A percentile compares a stretch with the other conserved stretches of the same genome.
phyloP scores from a whole-genome alignment of 345 rosid species.

The Citrus trifoliata region DNA sequence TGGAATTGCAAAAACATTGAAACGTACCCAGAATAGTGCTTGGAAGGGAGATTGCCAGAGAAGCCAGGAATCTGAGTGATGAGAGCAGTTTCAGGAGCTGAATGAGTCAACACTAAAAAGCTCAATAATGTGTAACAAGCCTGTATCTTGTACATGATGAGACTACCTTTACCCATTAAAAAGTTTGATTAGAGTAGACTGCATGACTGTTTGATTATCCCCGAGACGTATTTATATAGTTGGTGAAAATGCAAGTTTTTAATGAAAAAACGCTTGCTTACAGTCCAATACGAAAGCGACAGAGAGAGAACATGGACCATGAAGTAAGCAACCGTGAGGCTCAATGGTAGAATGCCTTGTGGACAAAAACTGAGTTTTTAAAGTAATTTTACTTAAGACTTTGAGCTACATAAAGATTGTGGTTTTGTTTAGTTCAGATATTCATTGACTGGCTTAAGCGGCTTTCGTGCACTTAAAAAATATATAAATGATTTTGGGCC shows the following conservation, averaged over 20 bases:
- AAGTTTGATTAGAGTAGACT: background rate
- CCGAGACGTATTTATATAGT: background rate
- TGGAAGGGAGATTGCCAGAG: conserved; percentile 59
- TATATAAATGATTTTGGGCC: background rate
- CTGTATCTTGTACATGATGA: conserved; percentile 7
- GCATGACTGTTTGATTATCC: background rate
- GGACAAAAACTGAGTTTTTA: too few species aligned
- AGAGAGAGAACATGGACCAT: background rate
- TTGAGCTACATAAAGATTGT: too few species aligned
- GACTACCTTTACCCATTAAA: conserved; percentile 27
- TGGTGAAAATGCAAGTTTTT: background rate
- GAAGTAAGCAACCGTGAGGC: background rate
- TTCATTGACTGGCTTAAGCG: too few species aligned
- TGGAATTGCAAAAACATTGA: background rate
- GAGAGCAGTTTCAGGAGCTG: conserved; percentile 58
- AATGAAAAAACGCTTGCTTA: conserved; percentile 1
- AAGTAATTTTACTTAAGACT: too few species aligned
- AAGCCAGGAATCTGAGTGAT: conserved; percentile 69
- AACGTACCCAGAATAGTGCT: conserved; percentile 80
- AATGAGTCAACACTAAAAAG: conserved; percentile 19
- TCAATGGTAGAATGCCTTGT: background rate
- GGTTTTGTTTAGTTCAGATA: too few species aligned
- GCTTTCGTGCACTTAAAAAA: background rate
- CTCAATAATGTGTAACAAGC: conserved; percentile 16
- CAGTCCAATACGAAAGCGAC: background rate